Evolutionary conservation across 1,139 yeast species (phyloP), one percentile per base, ranked within the genome.

Genomic region (Schwanniomyces etchellsii): DNA sequence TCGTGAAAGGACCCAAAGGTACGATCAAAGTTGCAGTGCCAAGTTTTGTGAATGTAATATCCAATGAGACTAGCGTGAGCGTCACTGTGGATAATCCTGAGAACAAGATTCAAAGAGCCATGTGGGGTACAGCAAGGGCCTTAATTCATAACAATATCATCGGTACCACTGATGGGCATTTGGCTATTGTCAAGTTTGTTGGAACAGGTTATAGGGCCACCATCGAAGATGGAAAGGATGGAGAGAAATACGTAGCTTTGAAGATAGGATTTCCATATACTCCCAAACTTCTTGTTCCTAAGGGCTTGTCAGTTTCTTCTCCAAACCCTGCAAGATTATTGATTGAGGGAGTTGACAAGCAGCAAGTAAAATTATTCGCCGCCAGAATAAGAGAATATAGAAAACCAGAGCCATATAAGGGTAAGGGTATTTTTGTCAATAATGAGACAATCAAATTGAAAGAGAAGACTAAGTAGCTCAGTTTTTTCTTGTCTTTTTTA

Each of bases 361-460:
- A 89, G 56, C 81, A 81, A 50, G 91, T 93, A 25, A 82, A 79
- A 49, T 70, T 81, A 37, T 84, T 86, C 57, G 98, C 98, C 13
- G 95, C 96, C 14, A 74, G 77, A 35, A 72, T 93, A 43, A 79
- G 98, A 56, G 77, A 76, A 46, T 77, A 76, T 66, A 84, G 86
- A 57, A 94, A 94, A 39, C 99, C 99, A 24, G 99, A 93, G 61
- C 96, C 97, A 24, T 93, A 93, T 59, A 93, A 93, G 62, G 98
- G 98, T 52, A 93, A 93, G 60, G 99, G 99, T 50, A 83, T 93
- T 33, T 93, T 82, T 52, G 82, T 93, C 33, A 85, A 89, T 57
- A 82, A 79, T 49, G 97, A 91, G 62, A 88, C 94, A 32, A 81
- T 91, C 55, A 81, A 77, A 55, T 70, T 89, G 55, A 91, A 91